These are phyloP conservation scores for Glebionis coronaria DNA, from an alignment of 129 eudicot species.

Conservation along the genomic window DNA sequence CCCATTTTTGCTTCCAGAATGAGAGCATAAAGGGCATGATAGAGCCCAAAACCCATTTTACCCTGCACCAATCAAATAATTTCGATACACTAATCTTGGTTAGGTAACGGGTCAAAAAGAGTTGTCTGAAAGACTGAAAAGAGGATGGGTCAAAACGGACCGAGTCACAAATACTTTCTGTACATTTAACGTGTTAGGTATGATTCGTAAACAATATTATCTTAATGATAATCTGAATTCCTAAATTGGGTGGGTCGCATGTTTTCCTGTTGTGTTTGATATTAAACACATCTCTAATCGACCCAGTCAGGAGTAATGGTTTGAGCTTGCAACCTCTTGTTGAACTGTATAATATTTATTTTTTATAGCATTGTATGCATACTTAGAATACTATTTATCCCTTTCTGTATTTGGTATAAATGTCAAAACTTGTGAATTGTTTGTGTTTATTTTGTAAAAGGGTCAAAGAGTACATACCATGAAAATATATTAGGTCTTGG, in stretches of 20 bases:
- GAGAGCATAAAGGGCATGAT: conserved; percentile 40
- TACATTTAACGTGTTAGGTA: too few relatives aligned
- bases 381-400: not conserved
- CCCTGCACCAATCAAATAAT: conserved; percentile 34
- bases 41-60: conserved; percentile 55
- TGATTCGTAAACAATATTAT: too few relatives aligned
- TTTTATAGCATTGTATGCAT: not conserved
- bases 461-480: conserved; percentile 28
- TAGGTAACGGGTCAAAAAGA: not conserved
- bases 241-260: too few relatives aligned
- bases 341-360: too few relatives aligned
- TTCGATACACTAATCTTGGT: conserved; percentile 5
- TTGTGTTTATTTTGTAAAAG: not conserved
- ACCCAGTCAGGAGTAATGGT: too few relatives aligned
- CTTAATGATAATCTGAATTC: too few relatives aligned
- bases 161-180: too few relatives aligned
- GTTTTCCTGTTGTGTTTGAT: too few relatives aligned
- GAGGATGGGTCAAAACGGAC: not conserved
- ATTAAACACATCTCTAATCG: too few relatives aligned
- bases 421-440: not conserved
- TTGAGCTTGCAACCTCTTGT: too few relatives aligned
- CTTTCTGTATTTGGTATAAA: not conserved
- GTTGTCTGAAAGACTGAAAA: not conserved
- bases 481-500: conserved; percentile 32
- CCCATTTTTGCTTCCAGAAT: conserved; percentile 53